These are phyloP conservation scores for Pulchroboletus neoregius DNA, from an alignment of 1,284 basidiomycete genomes.

Conservation along the genomic window DNA sequence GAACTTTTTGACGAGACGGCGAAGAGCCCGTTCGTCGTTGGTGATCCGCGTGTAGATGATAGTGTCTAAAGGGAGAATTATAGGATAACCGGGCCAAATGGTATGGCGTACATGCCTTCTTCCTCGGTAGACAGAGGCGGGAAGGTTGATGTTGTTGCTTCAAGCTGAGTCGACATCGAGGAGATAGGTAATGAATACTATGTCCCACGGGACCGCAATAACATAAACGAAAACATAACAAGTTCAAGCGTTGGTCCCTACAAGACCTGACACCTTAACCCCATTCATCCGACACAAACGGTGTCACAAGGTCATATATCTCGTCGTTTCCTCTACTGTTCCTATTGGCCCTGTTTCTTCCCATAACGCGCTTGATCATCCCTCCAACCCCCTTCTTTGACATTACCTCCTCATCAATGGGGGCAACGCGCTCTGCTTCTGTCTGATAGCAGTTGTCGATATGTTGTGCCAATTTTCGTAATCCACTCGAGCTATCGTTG, in stretches of 20 bases:
- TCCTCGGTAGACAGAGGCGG: slow-evolving; percentile 57
- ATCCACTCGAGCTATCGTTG: slow-evolving; percentile 53
- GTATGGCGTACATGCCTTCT: slow-evolving; percentile 48
- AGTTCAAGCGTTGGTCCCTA: no score
- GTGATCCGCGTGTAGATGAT: slow-evolving; percentile 74
- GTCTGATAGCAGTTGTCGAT: slow-evolving; percentile 53
- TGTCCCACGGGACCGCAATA: background rate
- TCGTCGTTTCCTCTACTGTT: slow-evolving; percentile 60
- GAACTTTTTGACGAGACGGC: slow-evolving; percentile 74
- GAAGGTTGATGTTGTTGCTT: slow-evolving; percentile 23
- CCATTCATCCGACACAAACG: slow-evolving; percentile 68
- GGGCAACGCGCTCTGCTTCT: slow-evolving; percentile 31
- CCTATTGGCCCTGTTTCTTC: slow-evolving; percentile 46
- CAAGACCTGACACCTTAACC: slow-evolving; percentile 33
- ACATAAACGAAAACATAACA: background rate
- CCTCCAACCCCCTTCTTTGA: slow-evolving; percentile 41
- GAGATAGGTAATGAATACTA: background rate
- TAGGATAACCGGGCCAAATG: slow-evolving; percentile 15
- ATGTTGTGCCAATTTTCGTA: slow-evolving; percentile 57
- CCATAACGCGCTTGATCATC: slow-evolving; percentile 59
- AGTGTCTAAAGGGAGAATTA: slow-evolving; percentile 46
- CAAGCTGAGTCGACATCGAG: slow-evolving; percentile 18
- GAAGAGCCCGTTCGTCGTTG: slow-evolving; percentile 69
- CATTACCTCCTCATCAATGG: slow-evolving; percentile 35
- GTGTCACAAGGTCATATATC: slow-evolving; percentile 73